Evolutionary conservation across 75 land plant species (phyloP).

Genomic region (Pseudotsuga menziesii): DNA sequence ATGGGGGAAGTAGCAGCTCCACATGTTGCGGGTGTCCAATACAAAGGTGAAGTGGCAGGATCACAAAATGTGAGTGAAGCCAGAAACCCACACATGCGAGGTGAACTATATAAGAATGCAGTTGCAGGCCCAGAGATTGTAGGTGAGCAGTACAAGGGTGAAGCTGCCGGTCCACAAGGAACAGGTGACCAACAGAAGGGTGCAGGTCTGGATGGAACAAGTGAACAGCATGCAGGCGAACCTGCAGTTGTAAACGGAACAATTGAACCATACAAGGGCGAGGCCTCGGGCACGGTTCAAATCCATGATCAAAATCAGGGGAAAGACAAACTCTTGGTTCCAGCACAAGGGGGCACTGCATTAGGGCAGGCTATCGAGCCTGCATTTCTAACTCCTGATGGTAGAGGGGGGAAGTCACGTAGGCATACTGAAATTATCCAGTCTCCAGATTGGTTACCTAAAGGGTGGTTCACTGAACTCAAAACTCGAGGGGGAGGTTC

Average conservation of each 20-base stretch:
- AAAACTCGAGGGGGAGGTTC: conserved; percentile 20
- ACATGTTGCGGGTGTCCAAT: not conserved
- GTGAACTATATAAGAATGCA: not conserved
- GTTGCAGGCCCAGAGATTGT: not conserved
- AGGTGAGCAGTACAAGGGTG: not conserved
- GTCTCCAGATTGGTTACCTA: conserved; percentile 21
- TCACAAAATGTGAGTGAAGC: not conserved
- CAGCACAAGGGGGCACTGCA: not conserved
- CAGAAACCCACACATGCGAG: not conserved
- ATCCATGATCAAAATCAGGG: not conserved
- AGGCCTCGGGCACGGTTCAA: not conserved
- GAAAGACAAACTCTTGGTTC: not conserved
- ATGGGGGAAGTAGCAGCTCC: not conserved
- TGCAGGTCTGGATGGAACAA: not conserved
- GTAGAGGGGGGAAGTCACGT: conserved; percentile 2
- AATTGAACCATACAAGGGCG: not conserved
- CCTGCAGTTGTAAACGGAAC: conserved; percentile 3
- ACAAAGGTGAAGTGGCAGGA: not conserved
- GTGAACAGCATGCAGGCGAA: not conserved
- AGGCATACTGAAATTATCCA: conserved; percentile 10
- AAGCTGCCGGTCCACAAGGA: not conserved
- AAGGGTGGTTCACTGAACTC: conserved; percentile 22
- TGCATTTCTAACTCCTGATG: not conserved
- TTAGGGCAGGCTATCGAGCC: not conserved
- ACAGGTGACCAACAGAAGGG: not conserved